phyloP scores from a whole-genome alignment of 306 rosid genomes.

The Arachis stenosperma region DNA sequence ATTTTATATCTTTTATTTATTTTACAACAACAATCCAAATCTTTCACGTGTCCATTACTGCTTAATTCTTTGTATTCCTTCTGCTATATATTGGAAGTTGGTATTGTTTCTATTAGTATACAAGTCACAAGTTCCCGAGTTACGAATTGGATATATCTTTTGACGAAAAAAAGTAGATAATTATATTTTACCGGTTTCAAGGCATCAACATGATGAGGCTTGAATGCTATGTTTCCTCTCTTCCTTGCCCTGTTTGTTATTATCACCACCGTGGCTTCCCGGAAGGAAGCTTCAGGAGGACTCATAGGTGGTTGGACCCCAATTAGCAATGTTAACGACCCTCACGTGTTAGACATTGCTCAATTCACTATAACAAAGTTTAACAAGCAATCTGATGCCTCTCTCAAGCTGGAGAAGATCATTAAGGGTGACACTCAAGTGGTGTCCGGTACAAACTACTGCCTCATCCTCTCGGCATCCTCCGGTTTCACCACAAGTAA shows the following conservation, averaged over 20 bases:
- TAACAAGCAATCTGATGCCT: slow-evolving; percentile 28
- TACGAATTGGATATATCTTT: background rate
- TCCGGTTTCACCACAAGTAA: background rate
- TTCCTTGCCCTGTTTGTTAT: background rate
- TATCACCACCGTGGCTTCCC: background rate
- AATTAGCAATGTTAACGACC: slow-evolving; percentile 42
- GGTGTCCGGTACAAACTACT: slow-evolving; percentile 40
- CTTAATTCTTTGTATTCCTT: no score
- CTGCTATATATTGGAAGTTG: no score
- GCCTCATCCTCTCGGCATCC: slow-evolving; percentile 40
- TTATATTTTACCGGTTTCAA: background rate
- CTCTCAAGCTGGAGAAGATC: slow-evolving; percentile 30
- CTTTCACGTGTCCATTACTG: no score
- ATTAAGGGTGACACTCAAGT: slow-evolving; percentile 48
- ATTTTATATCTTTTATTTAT: no score
- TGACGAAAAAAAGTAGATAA: background rate
- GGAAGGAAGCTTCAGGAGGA: no score
- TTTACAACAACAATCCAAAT: no score
- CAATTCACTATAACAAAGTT: slow-evolving; percentile 46
- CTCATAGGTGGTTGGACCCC: slow-evolving; percentile 43
- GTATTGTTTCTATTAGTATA: no score
- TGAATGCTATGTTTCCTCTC: background rate
- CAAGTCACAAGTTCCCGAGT: background rate
- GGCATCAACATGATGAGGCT: slow-evolving; percentile 11
- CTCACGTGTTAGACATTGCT: slow-evolving; percentile 50